Evolutionary conservation across 176 grass and related monocot species (phyloP).

Genomic region (Eragrostis nindensis): DNA sequence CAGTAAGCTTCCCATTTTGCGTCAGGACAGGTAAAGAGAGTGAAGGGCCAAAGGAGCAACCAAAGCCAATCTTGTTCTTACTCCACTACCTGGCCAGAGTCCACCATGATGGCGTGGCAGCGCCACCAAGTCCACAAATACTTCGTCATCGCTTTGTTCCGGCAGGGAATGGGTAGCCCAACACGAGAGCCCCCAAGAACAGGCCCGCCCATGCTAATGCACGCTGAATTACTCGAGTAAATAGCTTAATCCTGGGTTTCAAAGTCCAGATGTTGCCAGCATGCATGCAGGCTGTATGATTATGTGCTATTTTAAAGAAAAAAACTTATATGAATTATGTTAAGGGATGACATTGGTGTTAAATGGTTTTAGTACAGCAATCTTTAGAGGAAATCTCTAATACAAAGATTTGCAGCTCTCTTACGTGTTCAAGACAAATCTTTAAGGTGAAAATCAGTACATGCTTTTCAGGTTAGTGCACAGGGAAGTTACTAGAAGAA

Average conservation of each 20-base stretch:
- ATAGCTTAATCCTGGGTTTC: not conserved
- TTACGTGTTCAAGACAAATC: too few relatives aligned
- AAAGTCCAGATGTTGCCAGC: not conserved
- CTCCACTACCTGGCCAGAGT: slow-evolving; percentile 6
- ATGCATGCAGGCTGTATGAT: not conserved
- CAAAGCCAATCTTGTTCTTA: not conserved
- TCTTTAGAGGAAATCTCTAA: too few relatives aligned
- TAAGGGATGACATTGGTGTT: not conserved
- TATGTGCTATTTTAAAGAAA: not conserved
- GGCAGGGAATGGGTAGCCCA: slow-evolving; percentile 9
- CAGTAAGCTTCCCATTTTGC: not conserved
- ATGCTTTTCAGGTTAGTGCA: slow-evolving; percentile 16
- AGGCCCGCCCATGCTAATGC: not conserved
- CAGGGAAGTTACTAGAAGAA: not conserved
- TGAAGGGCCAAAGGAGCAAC: not conserved
- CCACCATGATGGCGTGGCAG: slow-evolving; percentile 38
- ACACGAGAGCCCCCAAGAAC: slow-evolving; percentile 4
- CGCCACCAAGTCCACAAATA: slow-evolving; percentile 36
- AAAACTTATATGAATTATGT: not conserved
- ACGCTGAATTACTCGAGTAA: not conserved
- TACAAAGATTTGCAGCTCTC: too few relatives aligned
- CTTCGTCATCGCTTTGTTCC: slow-evolving; percentile 5
- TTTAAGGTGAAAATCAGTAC: not conserved
- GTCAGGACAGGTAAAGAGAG: not conserved
- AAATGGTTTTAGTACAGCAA: not conserved